Percentiles rank a stretch among this genome's conserved stretches.
Evolutionary conservation across 208 protist species (phyloP).

Genomic region (Trichomonas gallinae): DNA sequence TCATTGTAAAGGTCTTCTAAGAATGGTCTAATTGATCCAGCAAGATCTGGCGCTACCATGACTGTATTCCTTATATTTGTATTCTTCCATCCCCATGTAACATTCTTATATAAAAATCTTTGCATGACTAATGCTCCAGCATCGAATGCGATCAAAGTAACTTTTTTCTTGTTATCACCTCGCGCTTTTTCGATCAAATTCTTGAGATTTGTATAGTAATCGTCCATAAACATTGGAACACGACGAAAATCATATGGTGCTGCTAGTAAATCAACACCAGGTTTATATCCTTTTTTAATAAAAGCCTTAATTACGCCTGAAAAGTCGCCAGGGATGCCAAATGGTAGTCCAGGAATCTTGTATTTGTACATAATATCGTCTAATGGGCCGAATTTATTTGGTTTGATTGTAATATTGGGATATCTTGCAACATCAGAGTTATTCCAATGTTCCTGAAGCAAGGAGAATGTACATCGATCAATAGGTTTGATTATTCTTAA

Average conservation of each 20-base stretch:
- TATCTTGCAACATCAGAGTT: background rate
- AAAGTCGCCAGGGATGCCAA: background rate
- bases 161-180: background rate
- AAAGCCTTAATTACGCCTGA: background rate
- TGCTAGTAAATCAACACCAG: background rate
- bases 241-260: background rate
- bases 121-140: background rate
- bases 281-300: background rate
- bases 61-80: background rate
- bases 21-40: background rate
- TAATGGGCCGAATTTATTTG: background rate
- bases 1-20: background rate
- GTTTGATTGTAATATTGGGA: background rate
- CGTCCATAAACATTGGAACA: background rate
- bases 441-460: background rate
- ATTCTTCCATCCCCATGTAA: background rate
- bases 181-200: background rate
- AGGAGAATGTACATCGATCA: background rate
- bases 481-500: background rate
- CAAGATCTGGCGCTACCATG: background rate
- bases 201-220: background rate
- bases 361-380: background rate
- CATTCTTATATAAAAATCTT: background rate
- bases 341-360: background rate
- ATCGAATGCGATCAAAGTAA: background rate